A percentile compares a stretch with the other conserved stretches of the same genome.
phyloP scores from a whole-genome alignment of 139 green algal genomes.

The Chlamydomonas asymmetrica region DNA sequence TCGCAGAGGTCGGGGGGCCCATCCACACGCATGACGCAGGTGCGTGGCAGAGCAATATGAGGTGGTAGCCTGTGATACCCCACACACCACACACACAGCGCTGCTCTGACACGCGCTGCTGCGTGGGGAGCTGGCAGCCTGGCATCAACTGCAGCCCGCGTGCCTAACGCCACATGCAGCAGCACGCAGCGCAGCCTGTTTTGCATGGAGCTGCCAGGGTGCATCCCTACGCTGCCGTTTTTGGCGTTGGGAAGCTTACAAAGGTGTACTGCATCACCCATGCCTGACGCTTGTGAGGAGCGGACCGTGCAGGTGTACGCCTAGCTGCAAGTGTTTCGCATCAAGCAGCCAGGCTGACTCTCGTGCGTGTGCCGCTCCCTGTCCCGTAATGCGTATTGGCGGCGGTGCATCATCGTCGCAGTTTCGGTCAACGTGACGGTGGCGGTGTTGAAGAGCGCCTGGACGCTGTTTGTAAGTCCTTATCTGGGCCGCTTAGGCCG shows the following conservation, averaged over 20 bases:
- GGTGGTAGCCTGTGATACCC: too few relatives aligned
- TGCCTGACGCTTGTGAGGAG: background rate
- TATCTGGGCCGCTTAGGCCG: background rate
- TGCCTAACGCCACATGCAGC: background rate
- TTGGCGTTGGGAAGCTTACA: background rate
- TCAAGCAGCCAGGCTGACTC: conserved; percentile 18
- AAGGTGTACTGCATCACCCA: too few relatives aligned
- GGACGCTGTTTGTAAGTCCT: conserved; percentile 9
- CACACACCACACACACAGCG: too few relatives aligned
- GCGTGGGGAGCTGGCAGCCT: background rate
- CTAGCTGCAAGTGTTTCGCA: conserved; percentile 9
- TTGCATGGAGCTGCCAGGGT: background rate
- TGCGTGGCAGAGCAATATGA: too few relatives aligned
- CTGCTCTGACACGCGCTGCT: too few relatives aligned
- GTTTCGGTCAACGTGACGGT: conserved; percentile 11
- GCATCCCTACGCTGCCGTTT: background rate
- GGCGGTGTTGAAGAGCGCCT: conserved; percentile 7
- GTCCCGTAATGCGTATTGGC: too few relatives aligned
- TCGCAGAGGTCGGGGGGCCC: too few relatives aligned
- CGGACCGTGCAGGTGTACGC: background rate
- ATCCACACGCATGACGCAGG: too few relatives aligned
- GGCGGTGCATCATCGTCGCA: background rate
- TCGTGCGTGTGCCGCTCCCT: background rate
- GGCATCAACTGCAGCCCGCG: too few relatives aligned
- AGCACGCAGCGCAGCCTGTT: background rate